Percentiles rank a stretch among this genome's conserved stretches.
Evolutionary conservation across 106 monocot genomes (phyloP).

Genomic region (Apostasia ramifera): DNA sequence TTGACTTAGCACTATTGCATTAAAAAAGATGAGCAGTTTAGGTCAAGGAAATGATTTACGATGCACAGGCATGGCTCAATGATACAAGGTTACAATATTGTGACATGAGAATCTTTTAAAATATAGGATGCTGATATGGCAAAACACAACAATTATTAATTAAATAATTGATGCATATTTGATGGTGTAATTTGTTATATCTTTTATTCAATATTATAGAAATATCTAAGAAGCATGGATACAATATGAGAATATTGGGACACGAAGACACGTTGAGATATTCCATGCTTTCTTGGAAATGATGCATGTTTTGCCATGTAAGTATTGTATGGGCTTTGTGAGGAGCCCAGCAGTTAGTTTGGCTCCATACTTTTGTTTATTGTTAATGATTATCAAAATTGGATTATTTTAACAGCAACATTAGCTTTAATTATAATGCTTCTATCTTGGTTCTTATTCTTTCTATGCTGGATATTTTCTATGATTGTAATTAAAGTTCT

Average conservation of each 20-base stretch:
- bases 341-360: neutral
- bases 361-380: neutral
- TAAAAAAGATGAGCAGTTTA: neutral
- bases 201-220: neutral
- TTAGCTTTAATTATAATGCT: neutral
- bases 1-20: too few relatives aligned
- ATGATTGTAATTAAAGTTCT: too few relatives aligned
- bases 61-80: neutral
- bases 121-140: too few relatives aligned
- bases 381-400: neutral
- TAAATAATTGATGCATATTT: too few relatives aligned
- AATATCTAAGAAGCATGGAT: neutral
- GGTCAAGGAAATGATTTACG: constrained; percentile 7
- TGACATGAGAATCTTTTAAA: too few relatives aligned
- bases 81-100: too few relatives aligned
- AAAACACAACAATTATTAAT: too few relatives aligned
- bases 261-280: neutral
- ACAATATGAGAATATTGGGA: neutral
- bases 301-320: neutral
- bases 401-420: neutral
- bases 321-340: neutral
- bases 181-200: neutral
- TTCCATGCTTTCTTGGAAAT: neutral
- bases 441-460: neutral
- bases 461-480: too few relatives aligned